Base-by-base conservation (phyloP, 441 rosid species). In the Flueggea neowawraea region DNA sequence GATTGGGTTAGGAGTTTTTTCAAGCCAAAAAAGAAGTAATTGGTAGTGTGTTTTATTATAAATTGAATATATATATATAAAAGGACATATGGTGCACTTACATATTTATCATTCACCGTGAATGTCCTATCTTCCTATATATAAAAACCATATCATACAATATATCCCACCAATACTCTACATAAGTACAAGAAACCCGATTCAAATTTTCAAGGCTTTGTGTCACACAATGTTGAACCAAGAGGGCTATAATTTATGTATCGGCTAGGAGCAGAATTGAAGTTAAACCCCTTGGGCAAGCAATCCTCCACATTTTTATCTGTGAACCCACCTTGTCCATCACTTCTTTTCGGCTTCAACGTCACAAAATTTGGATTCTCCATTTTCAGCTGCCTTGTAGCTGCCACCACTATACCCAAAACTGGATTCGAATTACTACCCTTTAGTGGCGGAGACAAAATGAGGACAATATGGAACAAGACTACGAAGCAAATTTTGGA, bases 221-320 rank as follows among this genome's bases (percentile, higher is more conserved):
- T 57, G 16, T 80, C 72, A 61, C 94, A 89, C 58, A 71, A 45
- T 48, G 77, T 71, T 13, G 90, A 82, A 43, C 80, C 82, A 6
- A 69, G 75, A 45, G 85, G 63, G 6, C 66, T 71, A 47, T 66
- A 60, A 11, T 91, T 91, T 44, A 81, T 85, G 62, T 91, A 91
- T 6, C 83, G 84, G 63, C 97, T 91, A 0, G 97, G 97, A 2
- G 85, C 94, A 0, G 97, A 91, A 13, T 55, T 73, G 53, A 45
- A 79, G 12, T 66, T 94, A 65, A 74, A 68, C 8, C 96, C 91
- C 60, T 88, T 91, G 12, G 97, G 97, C 68, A 91, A 36, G 72
- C 97, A 91, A 65, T 65, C 68, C 55, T 68, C 67, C 55, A 79
- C 73, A 1, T 41, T 66, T 13, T 60, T 68, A 31, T 55, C 22